Base-by-base conservation (phyloP, 495 filamentous ascomycete species). In the Chaetomium fimeti region DNA sequence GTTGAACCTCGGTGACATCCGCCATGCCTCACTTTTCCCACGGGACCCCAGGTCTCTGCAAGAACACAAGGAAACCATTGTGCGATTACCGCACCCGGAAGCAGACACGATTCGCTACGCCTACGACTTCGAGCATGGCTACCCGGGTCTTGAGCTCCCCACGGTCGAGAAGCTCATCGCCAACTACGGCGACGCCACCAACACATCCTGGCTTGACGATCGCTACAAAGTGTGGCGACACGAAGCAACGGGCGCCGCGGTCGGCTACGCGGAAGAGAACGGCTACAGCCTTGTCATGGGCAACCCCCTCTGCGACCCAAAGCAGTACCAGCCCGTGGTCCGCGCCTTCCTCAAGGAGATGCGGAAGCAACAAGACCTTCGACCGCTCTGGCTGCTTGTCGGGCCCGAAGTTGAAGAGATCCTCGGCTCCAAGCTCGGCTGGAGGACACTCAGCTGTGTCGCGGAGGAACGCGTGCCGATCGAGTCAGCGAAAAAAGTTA, bases 121-220 rank as follows among this genome's bases (percentile, higher is more conserved):
- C 0, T 73, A 76, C 53, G 68, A 76, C 51, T 78, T 67, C 15
- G 71, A 74, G 55, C 66, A 82, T 71, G 60, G 70, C 65, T 42
- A 79, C 76, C 59, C 58, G 15, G 66, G 52, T 47, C 79, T 81
- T 2, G 81, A 87, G 57, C 78, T 90, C 29, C 91, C 91, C 54
- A 81, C 89, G 6, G 72, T 96, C 25, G 89, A 91, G 69, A 87
- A 93, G 64, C 84, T 94, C 53, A 87, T 94, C 70, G 89, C 88
- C 64, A 96, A 94, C 75, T 96, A 96, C 65, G 91, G 91, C 55
- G 91, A 94, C 72, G 90, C 91, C 18, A 89, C 91, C 16, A 91
- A 93, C 65, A 96, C 91, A 0, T 91, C 90, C 1, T 96, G 90
- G 89, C 84, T 90, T 22, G 91, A 96, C 72, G 87, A 90, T 7